A percentile compares a stretch with the other conserved stretches of the same genome.
These are phyloP conservation scores for Penicillium sp. DNA, from an alignment of 2,329 filamentous ascomycete genomes.

Conservation along the genomic window DNA sequence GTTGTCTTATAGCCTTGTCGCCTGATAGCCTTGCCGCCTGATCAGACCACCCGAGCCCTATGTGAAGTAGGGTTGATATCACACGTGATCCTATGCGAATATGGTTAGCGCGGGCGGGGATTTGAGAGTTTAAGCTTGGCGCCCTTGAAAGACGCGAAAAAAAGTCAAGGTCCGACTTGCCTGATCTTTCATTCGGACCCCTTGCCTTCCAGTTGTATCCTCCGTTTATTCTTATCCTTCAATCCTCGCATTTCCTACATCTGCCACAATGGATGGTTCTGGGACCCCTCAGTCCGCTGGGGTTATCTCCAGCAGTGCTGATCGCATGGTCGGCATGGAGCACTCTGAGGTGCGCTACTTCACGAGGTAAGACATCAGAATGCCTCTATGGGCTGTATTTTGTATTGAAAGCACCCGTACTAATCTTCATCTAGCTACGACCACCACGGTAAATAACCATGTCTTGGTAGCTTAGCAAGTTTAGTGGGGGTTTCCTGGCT, in stretches of 20 bases:
- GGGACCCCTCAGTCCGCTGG: constrained; percentile 22
- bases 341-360: constrained; percentile 99
- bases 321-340: constrained; percentile 62
- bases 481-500: constrained; percentile 14
- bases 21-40: too few species aligned
- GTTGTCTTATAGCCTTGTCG: too few species aligned
- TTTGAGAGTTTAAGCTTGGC: constrained; percentile 29
- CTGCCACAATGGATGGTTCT: constrained; percentile 32
- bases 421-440: constrained; percentile 74
- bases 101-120: constrained; percentile 25
- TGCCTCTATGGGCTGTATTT: not conserved
- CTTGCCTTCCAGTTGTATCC: constrained; percentile 2
- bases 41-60: constrained; percentile 27
- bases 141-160: constrained; percentile 29
- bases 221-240: constrained; percentile 7
- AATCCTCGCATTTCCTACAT: constrained; percentile 12
- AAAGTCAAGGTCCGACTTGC: constrained; percentile 25
- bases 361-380: constrained; percentile 67
- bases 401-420: too few species aligned
- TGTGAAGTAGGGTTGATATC: constrained; percentile 16
- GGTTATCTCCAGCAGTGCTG: constrained; percentile 43
- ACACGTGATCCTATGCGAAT: constrained; percentile 25
- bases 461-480: constrained; percentile 17
- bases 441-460: constrained; percentile 78
- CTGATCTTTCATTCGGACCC: constrained; percentile 5